phyloP scores from a whole-genome alignment of 306 rosid genomes.

The Vigna unguiculata region DNA sequence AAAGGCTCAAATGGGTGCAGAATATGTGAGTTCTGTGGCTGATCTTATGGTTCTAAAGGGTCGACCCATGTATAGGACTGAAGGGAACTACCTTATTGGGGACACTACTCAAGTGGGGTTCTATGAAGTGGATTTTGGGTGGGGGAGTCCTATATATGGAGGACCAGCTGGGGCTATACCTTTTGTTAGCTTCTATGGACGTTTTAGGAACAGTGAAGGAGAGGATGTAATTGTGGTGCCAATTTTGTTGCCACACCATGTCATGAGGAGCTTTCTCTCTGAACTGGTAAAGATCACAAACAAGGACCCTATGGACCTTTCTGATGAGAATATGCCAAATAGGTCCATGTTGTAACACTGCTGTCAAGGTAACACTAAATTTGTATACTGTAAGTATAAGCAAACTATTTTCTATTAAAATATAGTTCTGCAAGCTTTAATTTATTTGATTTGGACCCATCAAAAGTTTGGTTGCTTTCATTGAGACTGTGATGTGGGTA shows the following conservation, averaged over 20 bases:
- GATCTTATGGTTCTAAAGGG: slow-evolving; percentile 42
- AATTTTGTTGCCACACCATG: slow-evolving; percentile 24
- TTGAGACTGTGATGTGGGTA: too few relatives aligned
- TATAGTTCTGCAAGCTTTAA: too few relatives aligned
- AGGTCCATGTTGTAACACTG: slow-evolving; percentile 1
- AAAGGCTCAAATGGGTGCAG: slow-evolving; percentile 30
- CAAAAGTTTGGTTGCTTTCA: too few relatives aligned
- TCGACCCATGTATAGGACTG: slow-evolving; percentile 7
- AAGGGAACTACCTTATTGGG: slow-evolving; percentile 27
- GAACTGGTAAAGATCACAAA: slow-evolving; percentile 19
- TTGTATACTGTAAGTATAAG: too few relatives aligned
- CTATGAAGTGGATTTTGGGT: slow-evolving; percentile 33
- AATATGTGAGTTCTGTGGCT: slow-evolving; percentile 28
- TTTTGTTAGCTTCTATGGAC: slow-evolving; percentile 6
- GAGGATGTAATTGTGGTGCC: slow-evolving; percentile 39
- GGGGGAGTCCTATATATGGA: slow-evolving; percentile 35
- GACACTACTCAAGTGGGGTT: slow-evolving; percentile 38
- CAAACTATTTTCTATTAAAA: too few relatives aligned
- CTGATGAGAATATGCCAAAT: neutral
- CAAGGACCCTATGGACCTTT: neutral
- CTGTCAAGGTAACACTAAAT: neutral
- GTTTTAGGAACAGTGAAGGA: slow-evolving; percentile 16
- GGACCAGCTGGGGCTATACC: slow-evolving; percentile 37
- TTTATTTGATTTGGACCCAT: too few relatives aligned
- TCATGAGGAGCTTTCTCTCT: slow-evolving; percentile 25